phyloP scores from a whole-genome alignment of 305 asterid species.

The Fraxinus greggii region DNA sequence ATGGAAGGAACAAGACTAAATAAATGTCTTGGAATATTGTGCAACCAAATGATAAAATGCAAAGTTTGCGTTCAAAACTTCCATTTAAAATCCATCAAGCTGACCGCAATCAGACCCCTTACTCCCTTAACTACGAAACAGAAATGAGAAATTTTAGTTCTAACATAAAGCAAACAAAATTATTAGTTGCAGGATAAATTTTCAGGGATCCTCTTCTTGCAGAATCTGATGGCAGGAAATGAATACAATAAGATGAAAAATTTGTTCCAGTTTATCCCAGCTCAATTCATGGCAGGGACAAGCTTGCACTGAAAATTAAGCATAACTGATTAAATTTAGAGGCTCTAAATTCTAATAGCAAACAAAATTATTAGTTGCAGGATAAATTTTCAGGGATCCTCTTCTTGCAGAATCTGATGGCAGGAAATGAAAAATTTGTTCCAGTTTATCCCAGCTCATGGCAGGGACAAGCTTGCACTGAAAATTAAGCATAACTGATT shows the following conservation, averaged over 20 bases:
- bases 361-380: neutral
- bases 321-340: too few relatives aligned
- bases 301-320: neutral
- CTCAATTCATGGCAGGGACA: neutral
- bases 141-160: neutral
- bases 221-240: neutral
- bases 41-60: neutral
- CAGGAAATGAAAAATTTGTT: neutral
- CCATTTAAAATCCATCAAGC: neutral
- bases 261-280: neutral
- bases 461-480: neutral
- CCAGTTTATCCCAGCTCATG: neutral
- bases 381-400: neutral
- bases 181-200: neutral
- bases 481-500: neutral
- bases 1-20: neutral
- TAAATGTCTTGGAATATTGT: neutral
- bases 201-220: neutral
- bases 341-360: too few relatives aligned
- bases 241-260: neutral
- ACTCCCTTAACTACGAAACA: neutral
- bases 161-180: neutral
- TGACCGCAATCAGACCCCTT: neutral
- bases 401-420: neutral
- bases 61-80: neutral